Conservation (phyloP, 1,284 basidiomycete species). For the Erythrobasidium hasegawianum region DNA sequence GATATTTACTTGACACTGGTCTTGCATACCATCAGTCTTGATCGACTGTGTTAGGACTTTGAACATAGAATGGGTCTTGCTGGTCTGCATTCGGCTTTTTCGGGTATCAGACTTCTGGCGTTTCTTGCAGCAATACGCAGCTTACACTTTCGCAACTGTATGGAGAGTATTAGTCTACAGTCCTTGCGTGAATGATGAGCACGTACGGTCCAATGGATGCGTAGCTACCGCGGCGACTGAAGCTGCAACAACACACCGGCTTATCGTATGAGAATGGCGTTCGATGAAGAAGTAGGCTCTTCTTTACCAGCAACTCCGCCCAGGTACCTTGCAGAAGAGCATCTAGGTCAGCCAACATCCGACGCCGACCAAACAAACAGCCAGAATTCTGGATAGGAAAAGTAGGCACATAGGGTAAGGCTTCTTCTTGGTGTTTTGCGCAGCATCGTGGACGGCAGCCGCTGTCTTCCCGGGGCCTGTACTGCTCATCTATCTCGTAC, state of each 20-base stretch:
- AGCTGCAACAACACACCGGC: neutral
- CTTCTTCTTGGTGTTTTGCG: conserved; percentile 14
- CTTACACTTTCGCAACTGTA: neutral
- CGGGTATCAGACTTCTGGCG: too few species aligned
- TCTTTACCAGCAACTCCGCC: conserved; percentile 31
- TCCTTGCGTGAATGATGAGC: neutral
- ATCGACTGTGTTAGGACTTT: conserved; percentile 36
- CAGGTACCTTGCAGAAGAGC: conserved; percentile 11
- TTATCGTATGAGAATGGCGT: neutral
- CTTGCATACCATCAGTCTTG: conserved; percentile 38
- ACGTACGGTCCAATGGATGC: conserved; percentile 45
- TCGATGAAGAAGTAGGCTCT: too few species aligned
- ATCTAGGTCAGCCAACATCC: neutral
- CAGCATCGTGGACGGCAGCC: conserved; percentile 1
- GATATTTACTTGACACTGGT: too few species aligned
- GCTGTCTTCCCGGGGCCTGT: conserved; percentile 21
- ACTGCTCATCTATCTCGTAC: conserved; percentile 13
- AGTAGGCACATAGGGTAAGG: conserved; percentile 28
- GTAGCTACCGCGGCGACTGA: conserved; percentile 31
- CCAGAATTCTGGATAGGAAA: neutral
- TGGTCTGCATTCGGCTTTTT: conserved; percentile 44
- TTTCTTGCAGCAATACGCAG: too few species aligned
- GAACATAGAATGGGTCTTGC: conserved; percentile 39
- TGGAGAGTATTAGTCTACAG: too few species aligned
- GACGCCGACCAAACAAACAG: neutral